phyloP scores from a whole-genome alignment of 306 rosid species.

The Chamaecrista fasciculata region DNA sequence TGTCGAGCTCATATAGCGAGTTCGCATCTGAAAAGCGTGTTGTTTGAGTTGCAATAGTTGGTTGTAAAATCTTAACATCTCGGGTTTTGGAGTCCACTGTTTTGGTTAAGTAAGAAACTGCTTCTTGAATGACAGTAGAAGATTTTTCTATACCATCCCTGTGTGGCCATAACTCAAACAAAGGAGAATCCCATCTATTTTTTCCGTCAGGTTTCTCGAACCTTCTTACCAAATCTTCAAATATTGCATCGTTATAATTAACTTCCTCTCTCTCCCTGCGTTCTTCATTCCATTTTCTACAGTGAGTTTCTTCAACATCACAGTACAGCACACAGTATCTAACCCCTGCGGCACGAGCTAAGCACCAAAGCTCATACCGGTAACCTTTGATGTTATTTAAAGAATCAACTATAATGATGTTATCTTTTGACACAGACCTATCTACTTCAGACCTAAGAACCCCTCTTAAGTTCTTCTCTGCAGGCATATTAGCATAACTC shows the following conservation, averaged over 20 bases:
- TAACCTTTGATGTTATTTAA: slow-evolving; percentile 92
- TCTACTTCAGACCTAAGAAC: slow-evolving; percentile 91
- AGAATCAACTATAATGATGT: slow-evolving; percentile 71
- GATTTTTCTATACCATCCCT: slow-evolving; percentile 62
- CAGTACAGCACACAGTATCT: slow-evolving; percentile 83
- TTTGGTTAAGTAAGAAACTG: slow-evolving; percentile 64
- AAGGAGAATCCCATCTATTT: slow-evolving; percentile 93
- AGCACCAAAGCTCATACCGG: slow-evolving; percentile 92
- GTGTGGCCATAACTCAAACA: slow-evolving; percentile 81
- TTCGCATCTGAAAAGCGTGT: slow-evolving; percentile 66
- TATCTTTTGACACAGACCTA: slow-evolving; percentile 71
- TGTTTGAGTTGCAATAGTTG: slow-evolving; percentile 90
- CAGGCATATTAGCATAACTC: slow-evolving; percentile 81
- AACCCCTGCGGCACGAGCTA: slow-evolving; percentile 84
- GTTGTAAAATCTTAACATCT: slow-evolving; percentile 85
- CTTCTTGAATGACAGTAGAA: slow-evolving; percentile 58
- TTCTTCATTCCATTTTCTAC: slow-evolving; percentile 80
- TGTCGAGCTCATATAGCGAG: slow-evolving; percentile 79
- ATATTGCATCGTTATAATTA: slow-evolving; percentile 58
- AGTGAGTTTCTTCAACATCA: slow-evolving; percentile 62
- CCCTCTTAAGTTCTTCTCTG: slow-evolving; percentile 91
- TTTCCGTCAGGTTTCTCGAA: slow-evolving; percentile 84
- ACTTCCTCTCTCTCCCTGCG: slow-evolving; percentile 68
- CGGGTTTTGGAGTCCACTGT: slow-evolving; percentile 67
- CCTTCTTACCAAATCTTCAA: slow-evolving; percentile 80